Base-by-base conservation (phyloP, 2,329 filamentous ascomycete genomes). In the Fusarium scirpi region DNA sequence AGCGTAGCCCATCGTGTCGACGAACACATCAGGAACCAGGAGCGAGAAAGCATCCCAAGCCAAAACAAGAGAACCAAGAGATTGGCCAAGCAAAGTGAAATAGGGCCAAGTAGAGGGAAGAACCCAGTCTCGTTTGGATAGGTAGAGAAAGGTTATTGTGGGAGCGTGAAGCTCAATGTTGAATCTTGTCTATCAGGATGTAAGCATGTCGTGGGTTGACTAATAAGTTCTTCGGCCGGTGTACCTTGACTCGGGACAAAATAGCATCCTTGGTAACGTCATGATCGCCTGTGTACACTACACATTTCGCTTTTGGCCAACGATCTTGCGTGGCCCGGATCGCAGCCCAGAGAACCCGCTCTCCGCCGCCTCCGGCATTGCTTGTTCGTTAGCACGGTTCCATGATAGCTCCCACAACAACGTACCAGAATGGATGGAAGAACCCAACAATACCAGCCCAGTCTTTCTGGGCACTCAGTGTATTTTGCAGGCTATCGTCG, bases 1-100 rank as follows among this genome's bases (percentile, higher is more conserved):
- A 27, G 95, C 94, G 77, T 98, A 99, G 67, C 96, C 96, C 94
- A 99, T 98, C 3, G 96, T 99, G 78, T 99, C 96, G 74, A 99
- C 86, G 78, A 98, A 97, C 55, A 98, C 87, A 79, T 99, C 96
- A 0, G 96, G 96, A 0, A 95, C 92, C 5, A 98, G 86, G 5
- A 98, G 88, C n/a, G 89, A 91, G 79, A 99, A 96, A 13, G 95
- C 95, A 76, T 99, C 95, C 85, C 93, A 96, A 27, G 92, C 94
- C 57, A 99, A 85, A 29, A 97, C 78, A 47, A 99, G 78, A 8
- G 94, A 98, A 44, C 96, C 96, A 6, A 98, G 77, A 4, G 94
- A 97, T 80, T 99, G 96, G n/a, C 95, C 94, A 6, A 97, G 85
- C 7, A 99, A 89, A 1, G 96, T 99, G 80, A 98, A 96, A 76